Evolutionary conservation across 352 stramenopile genomes (phyloP).

Genomic region (Halophytophthora polymorphica): DNA sequence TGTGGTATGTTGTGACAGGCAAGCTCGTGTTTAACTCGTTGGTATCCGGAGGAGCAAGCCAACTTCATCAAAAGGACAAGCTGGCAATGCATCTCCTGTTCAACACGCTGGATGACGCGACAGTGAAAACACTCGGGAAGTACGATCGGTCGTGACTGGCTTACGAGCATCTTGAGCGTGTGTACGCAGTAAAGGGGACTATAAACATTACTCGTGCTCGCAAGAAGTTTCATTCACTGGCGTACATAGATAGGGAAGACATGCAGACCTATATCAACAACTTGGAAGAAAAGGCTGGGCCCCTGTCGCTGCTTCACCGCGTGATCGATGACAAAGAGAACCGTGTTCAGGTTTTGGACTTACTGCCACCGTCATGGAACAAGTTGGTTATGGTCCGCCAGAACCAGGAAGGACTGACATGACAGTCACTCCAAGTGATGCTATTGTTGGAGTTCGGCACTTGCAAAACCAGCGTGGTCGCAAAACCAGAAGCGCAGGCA

Average conservation of each 20-base stretch:
- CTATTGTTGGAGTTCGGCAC: background rate
- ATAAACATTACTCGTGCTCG: slow-evolving; percentile 5
- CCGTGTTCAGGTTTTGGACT: slow-evolving; percentile 5
- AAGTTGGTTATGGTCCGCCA: slow-evolving; percentile 9
- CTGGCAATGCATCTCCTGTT: slow-evolving; percentile 10
- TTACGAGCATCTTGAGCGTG: slow-evolving; percentile 9
- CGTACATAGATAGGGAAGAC: slow-evolving; percentile 9
- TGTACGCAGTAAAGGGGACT: slow-evolving; percentile 6
- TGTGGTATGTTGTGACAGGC: slow-evolving; percentile 3
- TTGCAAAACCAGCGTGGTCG: too few species aligned
- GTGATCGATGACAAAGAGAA: slow-evolving; percentile 12
- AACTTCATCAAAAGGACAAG: background rate
- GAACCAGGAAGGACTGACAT: slow-evolving; percentile 3
- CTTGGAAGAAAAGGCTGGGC: slow-evolving; percentile 7
- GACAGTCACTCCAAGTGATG: background rate
- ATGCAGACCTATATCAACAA: slow-evolving; percentile 12
- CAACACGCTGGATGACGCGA: slow-evolving; percentile 11
- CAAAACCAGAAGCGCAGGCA: too few species aligned
- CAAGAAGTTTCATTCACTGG: slow-evolving; percentile 1
- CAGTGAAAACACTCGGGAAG: slow-evolving; percentile 9
- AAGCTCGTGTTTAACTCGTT: background rate
- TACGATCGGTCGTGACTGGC: slow-evolving; percentile 7
- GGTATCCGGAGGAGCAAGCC: background rate
- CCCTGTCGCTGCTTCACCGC: background rate
- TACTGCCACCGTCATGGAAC: slow-evolving; percentile 4